Conservation (phyloP, 2,329 filamentous ascomycete genomes). For the Knufia fluminis region DNA sequence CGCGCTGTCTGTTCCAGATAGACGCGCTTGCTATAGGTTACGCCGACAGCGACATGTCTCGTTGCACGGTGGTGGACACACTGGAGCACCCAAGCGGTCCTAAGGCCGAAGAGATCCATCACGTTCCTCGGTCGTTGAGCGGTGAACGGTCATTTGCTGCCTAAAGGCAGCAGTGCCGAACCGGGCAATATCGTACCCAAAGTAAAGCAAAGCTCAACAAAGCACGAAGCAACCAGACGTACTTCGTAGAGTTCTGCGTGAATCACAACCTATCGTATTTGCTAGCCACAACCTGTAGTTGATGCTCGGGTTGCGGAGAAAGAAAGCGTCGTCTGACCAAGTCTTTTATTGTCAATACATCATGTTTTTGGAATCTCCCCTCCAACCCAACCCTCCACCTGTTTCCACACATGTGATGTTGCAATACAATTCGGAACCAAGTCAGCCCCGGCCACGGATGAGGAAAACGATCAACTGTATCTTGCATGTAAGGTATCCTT, state of each 20-base stretch:
- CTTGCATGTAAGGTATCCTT: background rate
- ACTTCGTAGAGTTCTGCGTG: background rate
- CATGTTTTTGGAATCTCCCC: background rate
- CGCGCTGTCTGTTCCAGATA: background rate
- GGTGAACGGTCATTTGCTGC: background rate
- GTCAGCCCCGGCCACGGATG: background rate
- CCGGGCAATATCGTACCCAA: too few species aligned
- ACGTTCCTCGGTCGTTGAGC: background rate
- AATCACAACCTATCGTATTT: too few species aligned
- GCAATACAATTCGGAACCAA: background rate
- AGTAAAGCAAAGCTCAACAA: too few species aligned
- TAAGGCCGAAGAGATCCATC: background rate
- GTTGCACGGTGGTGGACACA: too few species aligned
- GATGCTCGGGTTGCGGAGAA: background rate
- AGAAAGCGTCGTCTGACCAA: background rate
- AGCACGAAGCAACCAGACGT: background rate
- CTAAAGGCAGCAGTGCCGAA: background rate
- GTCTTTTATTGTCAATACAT: background rate
- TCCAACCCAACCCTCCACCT: background rate
- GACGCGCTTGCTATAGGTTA: background rate
- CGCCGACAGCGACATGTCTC: background rate
- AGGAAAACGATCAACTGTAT: background rate
- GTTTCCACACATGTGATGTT: slow-evolving; percentile 2
- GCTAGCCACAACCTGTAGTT: too few species aligned
- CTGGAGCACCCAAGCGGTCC: background rate